Base-by-base conservation (phyloP, 1,284 basidiomycete genomes). In the Malassezia sympodialis region DNA sequence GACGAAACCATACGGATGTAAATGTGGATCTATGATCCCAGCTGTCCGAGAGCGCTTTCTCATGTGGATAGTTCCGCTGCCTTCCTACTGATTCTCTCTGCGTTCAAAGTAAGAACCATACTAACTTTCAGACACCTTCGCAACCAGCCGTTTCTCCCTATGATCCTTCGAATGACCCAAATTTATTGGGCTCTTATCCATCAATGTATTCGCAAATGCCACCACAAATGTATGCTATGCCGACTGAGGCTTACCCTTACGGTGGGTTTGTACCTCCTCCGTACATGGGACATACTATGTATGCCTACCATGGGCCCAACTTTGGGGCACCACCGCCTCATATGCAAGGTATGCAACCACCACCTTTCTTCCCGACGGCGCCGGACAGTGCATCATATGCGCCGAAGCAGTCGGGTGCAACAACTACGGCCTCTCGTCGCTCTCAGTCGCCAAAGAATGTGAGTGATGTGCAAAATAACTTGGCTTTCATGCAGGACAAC, bases 21-120 rank as follows among this genome's bases (percentile, higher is more conserved):
- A 81, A 80, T 65, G 79, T 79, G 79, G 60, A 60, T 72, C 59
- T 66, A 65, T 56, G 77, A 76, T 79, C 63, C 78, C 73, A 50
- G 67, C 61, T 68, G 68, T 80, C 81, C 82, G 81, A 84, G 82
- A 83, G 82, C 82, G 82, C 83, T 82, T 78, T 67, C 71, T 77
- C 79, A 72, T 83, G 83, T 83, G 83, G 82, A 84, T 80, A 67
- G 68, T 78, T 83, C 80, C 82, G 82, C 82, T 84, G 81, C 81
- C 82, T 84, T 84, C 81, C 82, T 83, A 80, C 82, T 82, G 82
- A 84, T 66, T 60, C 48, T 40, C 55, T 37, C 53, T 56, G 58
- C 37, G 47, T 21, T 39, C 19, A 24, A 6, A 17, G 39, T 17
- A 24, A 12, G 26, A 46, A 40, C 19, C 10, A 24, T 40, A 34